Evolutionary conservation across 83 land plant species (phyloP).

Genomic region (Isoetes engelmannii): DNA sequence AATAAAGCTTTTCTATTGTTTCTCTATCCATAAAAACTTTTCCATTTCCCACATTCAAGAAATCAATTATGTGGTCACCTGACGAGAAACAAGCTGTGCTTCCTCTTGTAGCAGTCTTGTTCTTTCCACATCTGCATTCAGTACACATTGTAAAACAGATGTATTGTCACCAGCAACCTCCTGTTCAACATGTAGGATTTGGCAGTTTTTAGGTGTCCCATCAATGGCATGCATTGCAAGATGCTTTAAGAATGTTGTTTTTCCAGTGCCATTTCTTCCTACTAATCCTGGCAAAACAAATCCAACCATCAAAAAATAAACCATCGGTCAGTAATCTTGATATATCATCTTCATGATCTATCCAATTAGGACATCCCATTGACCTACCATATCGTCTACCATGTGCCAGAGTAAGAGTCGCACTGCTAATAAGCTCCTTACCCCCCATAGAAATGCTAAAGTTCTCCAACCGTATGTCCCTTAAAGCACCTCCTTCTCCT

Average conservation of each 20-base stretch:
- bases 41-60: neutral
- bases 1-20: neutral
- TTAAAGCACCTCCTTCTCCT: constrained; percentile 52
- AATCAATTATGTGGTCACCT: constrained; percentile 39
- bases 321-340: neutral
- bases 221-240: constrained; percentile 99
- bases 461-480: constrained; percentile 88
- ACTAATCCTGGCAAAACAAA: constrained; percentile 60
- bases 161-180: constrained; percentile 94
- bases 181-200: constrained; percentile 97
- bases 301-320: neutral
- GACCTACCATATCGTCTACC: constrained; percentile 97
- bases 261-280: constrained; percentile 99
- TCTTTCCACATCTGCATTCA: constrained; percentile 82
- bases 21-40: neutral
- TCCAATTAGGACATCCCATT: neutral
- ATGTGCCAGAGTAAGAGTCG: constrained; percentile 71
- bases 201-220: constrained; percentile 91
- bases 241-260: constrained; percentile 88
- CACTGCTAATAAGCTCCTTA: constrained; percentile 80
- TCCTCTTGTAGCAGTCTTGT: constrained; percentile 84
- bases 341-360: neutral
- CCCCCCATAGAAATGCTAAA: constrained; percentile 95
- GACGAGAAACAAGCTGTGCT: constrained; percentile 55
- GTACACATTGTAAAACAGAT: constrained; percentile 83